phyloP scores from a whole-genome alignment of 805 yeast species.

The Saturnispora diversa region DNA sequence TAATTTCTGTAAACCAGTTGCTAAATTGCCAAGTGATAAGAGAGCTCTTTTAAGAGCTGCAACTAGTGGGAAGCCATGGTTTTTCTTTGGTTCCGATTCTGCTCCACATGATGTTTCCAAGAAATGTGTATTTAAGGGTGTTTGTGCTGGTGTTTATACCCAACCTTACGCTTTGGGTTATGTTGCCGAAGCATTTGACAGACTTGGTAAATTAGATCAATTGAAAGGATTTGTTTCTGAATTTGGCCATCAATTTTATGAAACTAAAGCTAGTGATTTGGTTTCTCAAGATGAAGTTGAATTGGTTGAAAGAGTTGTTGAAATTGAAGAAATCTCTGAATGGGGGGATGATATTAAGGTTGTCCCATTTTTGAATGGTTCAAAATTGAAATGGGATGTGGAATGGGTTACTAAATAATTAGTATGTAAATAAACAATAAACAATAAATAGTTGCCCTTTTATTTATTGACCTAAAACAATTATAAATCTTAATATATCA shows the following conservation, averaged over 20 bases:
- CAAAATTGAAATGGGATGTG: constrained; percentile 58
- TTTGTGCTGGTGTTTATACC: constrained; percentile 97
- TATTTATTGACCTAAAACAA: constrained; percentile 34
- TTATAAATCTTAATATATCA: constrained; percentile 40
- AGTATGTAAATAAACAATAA: neutral
- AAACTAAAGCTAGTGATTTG: constrained; percentile 38
- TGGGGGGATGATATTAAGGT: constrained; percentile 39
- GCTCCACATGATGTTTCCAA: constrained; percentile 90
- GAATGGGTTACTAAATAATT: constrained; percentile 48
- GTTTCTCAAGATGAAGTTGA: constrained; percentile 41
- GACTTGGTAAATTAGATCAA: constrained; percentile 51
- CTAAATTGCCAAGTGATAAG: constrained; percentile 81
- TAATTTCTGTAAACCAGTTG: constrained; percentile 96
- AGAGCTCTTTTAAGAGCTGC: constrained; percentile 82
- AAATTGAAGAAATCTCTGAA: constrained; percentile 53
- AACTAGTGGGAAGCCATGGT: constrained; percentile 81
- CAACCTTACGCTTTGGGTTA: constrained; percentile 78
- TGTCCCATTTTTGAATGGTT: constrained; percentile 85
- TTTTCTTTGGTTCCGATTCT: constrained; percentile 95
- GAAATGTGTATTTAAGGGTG: constrained; percentile 71
- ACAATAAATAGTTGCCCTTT: neutral
- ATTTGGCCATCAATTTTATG: constrained; percentile 66
- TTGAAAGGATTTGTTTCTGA: constrained; percentile 69
- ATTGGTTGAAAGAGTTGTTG: constrained; percentile 45
- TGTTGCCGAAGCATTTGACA: constrained; percentile 78